Evolutionary conservation across 768 basidiomycete species (phyloP), one percentile per base, ranked within the genome.

Genomic region (Termitomyces sp.): DNA sequence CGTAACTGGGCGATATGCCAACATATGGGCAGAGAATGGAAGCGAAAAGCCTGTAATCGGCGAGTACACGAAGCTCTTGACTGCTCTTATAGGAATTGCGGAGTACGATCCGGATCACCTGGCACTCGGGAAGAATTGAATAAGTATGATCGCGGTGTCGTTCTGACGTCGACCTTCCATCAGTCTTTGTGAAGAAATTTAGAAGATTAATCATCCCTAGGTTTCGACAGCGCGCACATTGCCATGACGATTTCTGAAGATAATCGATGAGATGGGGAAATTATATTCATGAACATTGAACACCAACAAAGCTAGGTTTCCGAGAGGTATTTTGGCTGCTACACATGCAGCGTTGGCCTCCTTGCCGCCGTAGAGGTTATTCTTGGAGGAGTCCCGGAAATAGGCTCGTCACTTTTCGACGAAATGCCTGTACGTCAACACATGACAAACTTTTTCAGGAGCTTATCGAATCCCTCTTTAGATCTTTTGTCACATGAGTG

Each of bases 291-390:
- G 92, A n/a, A 94, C 90, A 2, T 88, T 90, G 73, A 92, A 94
- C 31, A 88, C 90, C 5, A 92, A 88, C 51, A 94, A 77, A 26
- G 90, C 89, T 37, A 92, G 75, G 62, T 92, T 87, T 39, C 88
- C 87, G 1, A 86, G 83, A 7, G 80, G 77, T 5, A 92, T 78
- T 65, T 92, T 92, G 3, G 90, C 90, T 3, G 90, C 90, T 22
- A 90, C 78, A 61, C 90, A 92, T 6, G 90, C 90, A 10, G 90
- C 90, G 64, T 87, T 84, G 0, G 90, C 89, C 69, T 92, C 90
- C 54, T 88, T 86, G 44, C 16, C 18, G 33, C 13, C 36, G 31
- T 20, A 22, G 42, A 45, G 4, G n/a, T 47, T n/a, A n/a, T 20
- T 37, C 28, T 33, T 22, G 41, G 31, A 18, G 26, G 10, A 7